These are phyloP conservation scores for Fusarium protoensiforme DNA, from an alignment of 2,329 filamentous ascomycete species.

Conservation along the genomic window DNA sequence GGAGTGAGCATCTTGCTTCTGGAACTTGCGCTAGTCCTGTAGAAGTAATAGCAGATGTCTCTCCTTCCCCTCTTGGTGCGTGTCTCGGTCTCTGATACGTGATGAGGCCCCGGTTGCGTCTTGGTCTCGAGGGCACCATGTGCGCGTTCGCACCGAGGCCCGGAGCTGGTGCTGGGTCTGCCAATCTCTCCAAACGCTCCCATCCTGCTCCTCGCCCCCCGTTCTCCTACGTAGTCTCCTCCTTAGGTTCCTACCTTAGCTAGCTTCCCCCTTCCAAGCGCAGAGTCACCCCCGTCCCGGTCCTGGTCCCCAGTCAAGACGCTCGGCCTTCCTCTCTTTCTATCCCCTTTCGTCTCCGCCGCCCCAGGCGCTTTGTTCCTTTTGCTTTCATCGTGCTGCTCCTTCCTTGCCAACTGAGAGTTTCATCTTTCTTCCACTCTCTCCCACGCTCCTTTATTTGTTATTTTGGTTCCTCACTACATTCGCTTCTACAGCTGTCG, in stretches of 20 bases:
- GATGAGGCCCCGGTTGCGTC: slow-evolving; percentile 26
- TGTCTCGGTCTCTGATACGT: slow-evolving; percentile 23
- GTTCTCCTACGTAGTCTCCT: slow-evolving; percentile 13
- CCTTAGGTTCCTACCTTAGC: slow-evolving; percentile 19
- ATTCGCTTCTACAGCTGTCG: slow-evolving; percentile 45
- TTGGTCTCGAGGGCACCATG: slow-evolving; percentile 13
- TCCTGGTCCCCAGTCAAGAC: slow-evolving; percentile 38
- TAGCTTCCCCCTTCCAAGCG: slow-evolving; percentile 7
- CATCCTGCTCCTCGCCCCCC: slow-evolving; percentile 8
- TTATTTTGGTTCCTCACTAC: slow-evolving; percentile 41
- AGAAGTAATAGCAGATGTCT: slow-evolving; percentile 14
- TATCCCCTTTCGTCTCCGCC: slow-evolving; percentile 43
- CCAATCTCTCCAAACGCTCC: slow-evolving; percentile 26
- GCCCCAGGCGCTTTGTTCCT: slow-evolving; percentile 40
- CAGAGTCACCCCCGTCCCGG: slow-evolving; percentile 23
- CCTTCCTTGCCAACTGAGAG: slow-evolving; percentile 64
- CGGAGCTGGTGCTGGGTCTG: slow-evolving; percentile 11
- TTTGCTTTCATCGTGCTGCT: slow-evolving; percentile 44
- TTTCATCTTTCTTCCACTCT: slow-evolving; percentile 56
- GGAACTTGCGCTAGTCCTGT: slow-evolving; percentile 24
- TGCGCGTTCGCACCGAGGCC: slow-evolving; percentile 23
- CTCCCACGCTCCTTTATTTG: slow-evolving; percentile 64
- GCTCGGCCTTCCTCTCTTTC: slow-evolving; percentile 35
- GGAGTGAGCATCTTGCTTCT: slow-evolving; percentile 12
- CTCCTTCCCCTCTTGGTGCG: slow-evolving; percentile 13